phyloP scores from a whole-genome alignment of 257 asterid species.

The Fraxinus pennsylvanica region DNA sequence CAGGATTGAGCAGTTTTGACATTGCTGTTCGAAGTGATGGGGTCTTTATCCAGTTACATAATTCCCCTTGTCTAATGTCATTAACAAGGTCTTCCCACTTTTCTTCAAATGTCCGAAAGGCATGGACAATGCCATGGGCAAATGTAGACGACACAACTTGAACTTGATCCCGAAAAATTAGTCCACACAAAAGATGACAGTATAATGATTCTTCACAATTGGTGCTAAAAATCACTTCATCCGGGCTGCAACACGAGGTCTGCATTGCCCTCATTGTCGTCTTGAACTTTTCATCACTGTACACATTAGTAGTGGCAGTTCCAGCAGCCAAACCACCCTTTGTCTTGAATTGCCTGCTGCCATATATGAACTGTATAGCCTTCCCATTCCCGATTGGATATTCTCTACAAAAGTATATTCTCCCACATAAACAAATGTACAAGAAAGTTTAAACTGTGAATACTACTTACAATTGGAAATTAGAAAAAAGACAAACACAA shows the following conservation, averaged over 20 bases:
- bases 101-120: conserved; percentile 80
- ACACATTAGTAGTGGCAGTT: conserved; percentile 91
- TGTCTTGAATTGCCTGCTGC: conserved; percentile 89
- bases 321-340: conserved; percentile 96
- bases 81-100: conserved; percentile 69
- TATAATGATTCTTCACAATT: conserved; percentile 84
- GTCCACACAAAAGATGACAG: conserved; percentile 88
- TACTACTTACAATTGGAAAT: not conserved
- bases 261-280: conserved; percentile 85
- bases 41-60: conserved; percentile 60
- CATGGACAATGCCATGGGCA: conserved; percentile 87
- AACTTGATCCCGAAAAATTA: conserved; percentile 60
- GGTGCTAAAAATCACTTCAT: conserved; percentile 90
- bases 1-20: conserved; percentile 56
- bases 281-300: conserved; percentile 65
- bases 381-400: conserved; percentile 74
- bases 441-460: not conserved
- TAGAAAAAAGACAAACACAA: not conserved
- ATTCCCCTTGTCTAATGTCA: conserved; percentile 69
- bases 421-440: conserved; percentile 8
- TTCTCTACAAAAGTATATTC: conserved; percentile 46
- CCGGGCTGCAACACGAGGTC: conserved; percentile 86
- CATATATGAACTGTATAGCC: conserved; percentile 83
- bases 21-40: conserved; percentile 72
- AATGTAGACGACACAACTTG: conserved; percentile 84